These are phyloP conservation scores for Penicillium sp. DNA, from an alignment of 2,329 filamentous ascomycete genomes.

Conservation along the genomic window DNA sequence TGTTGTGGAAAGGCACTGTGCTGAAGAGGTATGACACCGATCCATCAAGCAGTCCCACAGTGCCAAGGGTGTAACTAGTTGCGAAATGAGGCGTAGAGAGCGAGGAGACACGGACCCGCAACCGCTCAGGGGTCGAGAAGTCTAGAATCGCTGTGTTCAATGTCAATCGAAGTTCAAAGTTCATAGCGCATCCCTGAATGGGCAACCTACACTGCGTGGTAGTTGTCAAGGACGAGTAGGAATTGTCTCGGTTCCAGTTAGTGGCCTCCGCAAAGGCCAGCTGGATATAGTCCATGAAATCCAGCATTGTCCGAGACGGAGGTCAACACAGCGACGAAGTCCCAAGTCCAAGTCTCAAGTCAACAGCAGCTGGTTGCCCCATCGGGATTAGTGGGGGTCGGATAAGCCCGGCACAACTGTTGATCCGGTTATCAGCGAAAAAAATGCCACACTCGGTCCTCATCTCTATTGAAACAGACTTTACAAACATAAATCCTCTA, in stretches of 20 bases:
- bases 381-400: conserved; percentile 28
- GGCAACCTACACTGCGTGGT: conserved; percentile 65
- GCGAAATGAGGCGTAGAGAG: conserved; percentile 90
- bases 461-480: conserved; percentile 19
- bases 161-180: conserved; percentile 3
- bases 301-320: conserved; percentile 61
- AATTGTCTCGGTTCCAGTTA: conserved; percentile 86
- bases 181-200: conserved; percentile 12
- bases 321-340: conserved; percentile 2
- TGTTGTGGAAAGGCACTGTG: conserved; percentile 66
- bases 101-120: conserved; percentile 82
- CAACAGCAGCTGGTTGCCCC: conserved; percentile 30
- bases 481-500: conserved; percentile 9
- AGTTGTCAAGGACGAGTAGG: conserved; percentile 78
- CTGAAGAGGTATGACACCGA: conserved; percentile 97
- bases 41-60: conserved; percentile 85
- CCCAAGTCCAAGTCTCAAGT: background rate
- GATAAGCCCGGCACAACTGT: conserved; percentile 37
- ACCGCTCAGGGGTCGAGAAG: conserved; percentile 76
- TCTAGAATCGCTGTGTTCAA: conserved; percentile 66
- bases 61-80: conserved; percentile 86
- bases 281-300: conserved; percentile 97
- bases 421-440: conserved; percentile 38
- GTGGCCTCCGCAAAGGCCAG: conserved; percentile 81
- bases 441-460: conserved; percentile 29